Evolutionary conservation across 257 asterid species (phyloP), one percentile per base, ranked within the genome.

Genomic region (Forsythia viridissima): DNA sequence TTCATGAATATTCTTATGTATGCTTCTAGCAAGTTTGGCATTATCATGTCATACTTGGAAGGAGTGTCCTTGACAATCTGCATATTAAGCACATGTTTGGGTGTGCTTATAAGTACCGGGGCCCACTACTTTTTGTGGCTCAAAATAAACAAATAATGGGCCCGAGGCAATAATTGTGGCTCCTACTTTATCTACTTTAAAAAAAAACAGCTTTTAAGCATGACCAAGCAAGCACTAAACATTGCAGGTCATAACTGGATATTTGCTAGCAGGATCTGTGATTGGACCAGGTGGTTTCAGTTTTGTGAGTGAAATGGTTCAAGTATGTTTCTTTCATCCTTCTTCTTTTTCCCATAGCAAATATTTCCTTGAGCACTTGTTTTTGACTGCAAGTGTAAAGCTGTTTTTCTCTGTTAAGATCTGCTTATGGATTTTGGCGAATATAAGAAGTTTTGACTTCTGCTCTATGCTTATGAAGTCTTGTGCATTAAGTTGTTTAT

Each of bases 271-370:
- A 46, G 98, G 98, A 82, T 90, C 98, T 85, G 61, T 87, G 76
- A 88, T 93, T 81, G 98, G 97, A 77, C 98, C 98, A n/a, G 98
- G 97, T 78, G 94, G 97, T 76, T 86, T 93, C 77, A 89, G 87
- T 82, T 80, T 93, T 84, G 93, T 93, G 78, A 90, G 94, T 82
- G 98, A 93, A 88, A 87, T 93, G 94, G 97, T 93, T 82, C 97
- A 91, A 84, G 97, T 89, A 88, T 80, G 92, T 80, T 68, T 71
- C 78, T 80, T 78, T 76, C 74, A 40, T 66, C 74, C 51, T 80
- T 74, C 39, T 63, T 65, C 38, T 75, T 44, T 5, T 57, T 41
- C 34, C 38, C 16, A 16, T 72, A 39, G 15, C 15, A n/a, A 48
- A 48, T 48, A 48, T 48, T 48, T 48, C 20, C 15, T 48, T 48